Conservation (phyloP, 148 eudicot species). For the Chenopodium berlandieri region DNA sequence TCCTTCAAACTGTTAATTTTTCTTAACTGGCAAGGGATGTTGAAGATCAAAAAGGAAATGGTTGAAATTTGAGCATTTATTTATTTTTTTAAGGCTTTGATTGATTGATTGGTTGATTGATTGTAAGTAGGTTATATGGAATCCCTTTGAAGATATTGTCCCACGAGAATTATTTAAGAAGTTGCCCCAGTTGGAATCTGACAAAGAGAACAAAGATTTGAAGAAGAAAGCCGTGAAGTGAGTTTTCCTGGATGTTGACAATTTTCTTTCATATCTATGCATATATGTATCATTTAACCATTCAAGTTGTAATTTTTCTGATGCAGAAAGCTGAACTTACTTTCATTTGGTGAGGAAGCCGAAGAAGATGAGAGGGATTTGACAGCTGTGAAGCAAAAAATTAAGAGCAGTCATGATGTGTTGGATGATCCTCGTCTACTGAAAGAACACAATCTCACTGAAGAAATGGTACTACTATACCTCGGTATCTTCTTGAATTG, state of each 20-base stretch:
- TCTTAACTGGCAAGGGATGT: background rate
- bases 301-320: constrained; percentile 11
- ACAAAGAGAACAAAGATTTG: constrained; percentile 44
- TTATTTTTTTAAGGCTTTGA: too few species aligned
- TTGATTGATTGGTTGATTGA: too few species aligned
- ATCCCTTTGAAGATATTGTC: constrained; percentile 92
- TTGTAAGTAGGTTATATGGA: constrained; percentile 72
- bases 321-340: constrained; percentile 82
- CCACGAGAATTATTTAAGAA: constrained; percentile 54
- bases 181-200: constrained; percentile 35
- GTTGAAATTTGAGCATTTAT: background rate
- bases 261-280: background rate
- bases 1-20: background rate
- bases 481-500: background rate
- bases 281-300: background rate
- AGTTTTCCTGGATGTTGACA: constrained; percentile 26
- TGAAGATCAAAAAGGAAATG: background rate
- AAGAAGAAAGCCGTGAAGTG: constrained; percentile 87
- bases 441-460: constrained; percentile 45
- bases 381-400: constrained; percentile 63
- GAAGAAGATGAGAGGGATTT: constrained; percentile 90
- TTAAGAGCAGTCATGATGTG: constrained; percentile 97
- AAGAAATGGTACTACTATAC: constrained; percentile 50
- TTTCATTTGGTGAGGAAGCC: constrained; percentile 99
- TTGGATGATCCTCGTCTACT: constrained; percentile 94